phyloP scores from a whole-genome alignment of 2,329 filamentous ascomycete species.

The Calonectria ilicicola region DNA sequence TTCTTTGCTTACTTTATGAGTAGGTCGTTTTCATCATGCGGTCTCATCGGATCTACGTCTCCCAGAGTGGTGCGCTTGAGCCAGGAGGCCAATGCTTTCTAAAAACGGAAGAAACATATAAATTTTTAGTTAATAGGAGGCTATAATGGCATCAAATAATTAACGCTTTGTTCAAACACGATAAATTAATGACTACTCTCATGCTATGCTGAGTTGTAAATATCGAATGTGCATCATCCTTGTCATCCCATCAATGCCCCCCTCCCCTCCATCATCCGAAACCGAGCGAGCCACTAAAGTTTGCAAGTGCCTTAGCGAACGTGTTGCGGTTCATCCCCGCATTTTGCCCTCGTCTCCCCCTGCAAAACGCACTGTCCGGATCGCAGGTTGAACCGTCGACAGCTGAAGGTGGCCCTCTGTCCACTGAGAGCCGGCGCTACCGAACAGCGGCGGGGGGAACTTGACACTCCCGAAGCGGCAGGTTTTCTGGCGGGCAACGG shows the following conservation, averaged over 20 bases:
- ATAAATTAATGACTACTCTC: background rate
- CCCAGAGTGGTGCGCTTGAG: no score
- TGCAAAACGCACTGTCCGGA: background rate
- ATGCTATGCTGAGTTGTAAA: background rate
- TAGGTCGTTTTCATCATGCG: no score
- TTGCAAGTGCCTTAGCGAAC: no score
- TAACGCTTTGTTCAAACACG: background rate
- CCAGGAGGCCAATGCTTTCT: background rate
- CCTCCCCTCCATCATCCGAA: background rate
- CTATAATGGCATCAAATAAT: background rate
- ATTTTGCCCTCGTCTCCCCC: background rate
- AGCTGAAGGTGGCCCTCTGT: background rate
- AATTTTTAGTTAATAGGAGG: no score
- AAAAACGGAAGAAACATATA: background rate
- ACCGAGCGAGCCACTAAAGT: background rate
- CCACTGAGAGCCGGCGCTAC: background rate
- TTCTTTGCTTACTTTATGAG: no score
- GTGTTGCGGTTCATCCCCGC: background rate
- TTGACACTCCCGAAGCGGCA: background rate
- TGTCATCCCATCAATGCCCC: background rate
- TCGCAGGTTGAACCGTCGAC: constrained; percentile 5
- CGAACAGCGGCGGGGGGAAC: background rate
- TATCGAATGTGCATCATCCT: background rate
- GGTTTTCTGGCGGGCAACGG: background rate
- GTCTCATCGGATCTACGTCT: no score